Evolutionary conservation across 2,329 filamentous ascomycete species (phyloP).

Genomic region (Sporothrix inflata): DNA sequence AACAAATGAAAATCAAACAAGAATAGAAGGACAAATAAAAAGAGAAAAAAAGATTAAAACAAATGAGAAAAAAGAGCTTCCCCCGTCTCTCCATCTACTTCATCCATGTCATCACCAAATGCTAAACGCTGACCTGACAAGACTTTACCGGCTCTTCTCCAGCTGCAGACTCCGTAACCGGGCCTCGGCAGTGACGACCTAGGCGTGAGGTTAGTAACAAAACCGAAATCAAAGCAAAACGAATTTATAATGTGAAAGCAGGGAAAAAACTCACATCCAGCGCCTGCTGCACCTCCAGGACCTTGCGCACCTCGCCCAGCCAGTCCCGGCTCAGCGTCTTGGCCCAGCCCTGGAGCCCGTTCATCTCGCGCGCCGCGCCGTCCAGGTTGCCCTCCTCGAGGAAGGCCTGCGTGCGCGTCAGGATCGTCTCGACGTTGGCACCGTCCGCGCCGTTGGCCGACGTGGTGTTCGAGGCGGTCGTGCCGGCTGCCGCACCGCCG

Average conservation of each 20-base stretch:
- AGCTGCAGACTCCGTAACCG: constrained; percentile 84
- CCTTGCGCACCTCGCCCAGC: constrained; percentile 86
- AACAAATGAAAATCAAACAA: not conserved
- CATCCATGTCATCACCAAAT: not conserved
- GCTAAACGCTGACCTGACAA: not conserved
- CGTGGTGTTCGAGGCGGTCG: not conserved
- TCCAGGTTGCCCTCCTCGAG: constrained; percentile 94
- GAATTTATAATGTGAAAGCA: no score
- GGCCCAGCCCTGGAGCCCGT: constrained; percentile 88
- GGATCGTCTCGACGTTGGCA: constrained; percentile 88
- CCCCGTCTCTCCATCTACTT: not conserved
- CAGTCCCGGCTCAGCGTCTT: constrained; percentile 94
- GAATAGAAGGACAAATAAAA: not conserved
- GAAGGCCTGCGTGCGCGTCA: constrained; percentile 84
- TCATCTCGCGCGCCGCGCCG: constrained; percentile 91
- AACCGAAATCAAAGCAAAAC: not conserved
- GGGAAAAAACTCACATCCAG: constrained; percentile 71
- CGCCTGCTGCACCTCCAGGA: constrained; percentile 93
- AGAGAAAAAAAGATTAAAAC: not conserved
- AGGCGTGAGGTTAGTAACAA: constrained; percentile 14
- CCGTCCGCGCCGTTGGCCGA: constrained; percentile 73
- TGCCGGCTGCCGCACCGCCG: constrained; percentile 48
- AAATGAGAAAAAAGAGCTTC: not conserved
- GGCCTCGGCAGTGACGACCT: constrained; percentile 90
- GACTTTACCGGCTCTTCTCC: constrained; percentile 55